Conservation (phyloP, 1,284 basidiomycete species). For the Leucoagaricus sp. region DNA sequence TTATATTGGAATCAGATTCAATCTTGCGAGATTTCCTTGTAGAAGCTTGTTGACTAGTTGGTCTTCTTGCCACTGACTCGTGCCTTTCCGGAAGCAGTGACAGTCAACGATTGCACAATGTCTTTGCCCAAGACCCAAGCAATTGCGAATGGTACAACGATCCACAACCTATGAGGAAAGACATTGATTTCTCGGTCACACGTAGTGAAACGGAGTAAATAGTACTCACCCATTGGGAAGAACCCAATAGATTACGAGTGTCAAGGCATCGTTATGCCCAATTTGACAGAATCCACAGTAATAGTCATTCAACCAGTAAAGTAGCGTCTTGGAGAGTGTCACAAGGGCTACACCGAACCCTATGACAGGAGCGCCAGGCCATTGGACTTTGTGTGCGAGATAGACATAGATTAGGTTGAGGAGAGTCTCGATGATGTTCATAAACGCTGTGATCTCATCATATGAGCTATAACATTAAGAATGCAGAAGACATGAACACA, state of each 20-base stretch:
- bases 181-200: neutral
- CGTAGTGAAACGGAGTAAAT: neutral
- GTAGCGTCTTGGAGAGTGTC: conserved; percentile 83
- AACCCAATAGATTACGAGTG: conserved; percentile 67
- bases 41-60: too few relatives aligned
- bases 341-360: conserved; percentile 74
- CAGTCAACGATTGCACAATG: conserved; percentile 45
- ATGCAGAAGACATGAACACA: conserved; percentile 33
- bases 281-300: conserved; percentile 70
- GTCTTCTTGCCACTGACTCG: conserved; percentile 12
- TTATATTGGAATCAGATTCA: too few relatives aligned
- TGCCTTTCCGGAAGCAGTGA: conserved; percentile 30
- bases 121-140: conserved; percentile 57
- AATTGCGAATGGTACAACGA: conserved; percentile 67
- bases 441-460: conserved; percentile 34
- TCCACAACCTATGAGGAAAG: conserved; percentile 65
- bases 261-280: conserved; percentile 69
- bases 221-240: conserved; percentile 76
- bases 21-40: too few relatives aligned
- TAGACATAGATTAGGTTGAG: conserved; percentile 80
- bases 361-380: conserved; percentile 68
- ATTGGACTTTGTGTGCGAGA: conserved; percentile 61
- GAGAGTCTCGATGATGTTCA: conserved; percentile 81
- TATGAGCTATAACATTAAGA: neutral
- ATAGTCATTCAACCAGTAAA: conserved; percentile 83